These are phyloP conservation scores for Saccharum hybrid DNA, from an alignment of 202 grass and related monocot genomes.

Conservation along the genomic window DNA sequence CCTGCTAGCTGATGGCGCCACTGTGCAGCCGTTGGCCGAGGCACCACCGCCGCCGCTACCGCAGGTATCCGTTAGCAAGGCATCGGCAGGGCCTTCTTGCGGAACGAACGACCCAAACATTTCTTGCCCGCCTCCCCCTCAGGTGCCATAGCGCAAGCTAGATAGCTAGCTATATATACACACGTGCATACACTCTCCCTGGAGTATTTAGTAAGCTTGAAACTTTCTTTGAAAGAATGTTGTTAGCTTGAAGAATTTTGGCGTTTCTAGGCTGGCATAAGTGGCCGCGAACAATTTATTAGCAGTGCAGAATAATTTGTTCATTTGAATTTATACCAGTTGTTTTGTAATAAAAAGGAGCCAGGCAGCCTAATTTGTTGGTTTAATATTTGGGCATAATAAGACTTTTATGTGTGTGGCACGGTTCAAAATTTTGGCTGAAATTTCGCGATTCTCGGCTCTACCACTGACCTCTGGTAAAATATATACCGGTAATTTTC, in stretches of 20 bases:
- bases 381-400: not conserved
- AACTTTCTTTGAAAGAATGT: not conserved
- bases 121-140: not conserved
- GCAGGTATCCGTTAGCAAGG: conserved; percentile 1
- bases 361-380: not conserved
- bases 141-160: not conserved
- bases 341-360: not conserved
- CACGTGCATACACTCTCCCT: not conserved
- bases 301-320: not conserved
- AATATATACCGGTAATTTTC: too few relatives aligned
- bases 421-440: not conserved
- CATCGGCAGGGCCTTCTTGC: not conserved
- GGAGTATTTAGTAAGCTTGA: not conserved
- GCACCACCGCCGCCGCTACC: not conserved
- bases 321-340: not conserved
- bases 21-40: not conserved
- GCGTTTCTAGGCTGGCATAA: too few relatives aligned
- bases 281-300: not conserved
- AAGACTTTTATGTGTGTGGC: not conserved
- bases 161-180: not conserved
- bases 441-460: not conserved
- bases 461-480: not conserved
- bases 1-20: not conserved
- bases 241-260: not conserved
- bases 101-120: not conserved